phyloP scores from a whole-genome alignment of 139 green algal species.

The Chlorella sp. region DNA sequence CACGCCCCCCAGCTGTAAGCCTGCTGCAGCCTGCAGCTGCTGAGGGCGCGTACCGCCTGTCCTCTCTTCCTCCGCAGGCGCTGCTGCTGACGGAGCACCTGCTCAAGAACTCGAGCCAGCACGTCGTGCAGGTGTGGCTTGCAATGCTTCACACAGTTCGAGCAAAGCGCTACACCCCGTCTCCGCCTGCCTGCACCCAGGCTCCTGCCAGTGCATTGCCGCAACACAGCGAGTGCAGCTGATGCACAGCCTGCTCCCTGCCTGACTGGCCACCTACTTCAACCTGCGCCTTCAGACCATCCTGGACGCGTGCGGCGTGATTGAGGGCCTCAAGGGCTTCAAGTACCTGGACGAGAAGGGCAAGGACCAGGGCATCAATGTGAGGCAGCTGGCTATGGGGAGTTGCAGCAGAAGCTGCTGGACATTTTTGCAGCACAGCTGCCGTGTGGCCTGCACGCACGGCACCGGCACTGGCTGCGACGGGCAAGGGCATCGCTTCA shows the following conservation, averaged over 20 bases:
- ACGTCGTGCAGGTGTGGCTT: slow-evolving; percentile 19
- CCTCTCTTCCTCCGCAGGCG: slow-evolving; percentile 3
- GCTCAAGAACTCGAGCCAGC: slow-evolving; percentile 33
- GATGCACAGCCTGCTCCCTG: too few relatives aligned
- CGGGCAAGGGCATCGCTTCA: background rate
- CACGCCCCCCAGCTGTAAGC: too few relatives aligned
- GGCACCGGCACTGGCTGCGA: background rate
- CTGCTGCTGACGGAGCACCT: slow-evolving; percentile 36
- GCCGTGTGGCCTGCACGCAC: background rate
- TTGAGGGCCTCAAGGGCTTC: slow-evolving; percentile 27
- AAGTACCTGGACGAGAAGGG: slow-evolving; percentile 23
- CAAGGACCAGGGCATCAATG: slow-evolving; percentile 40
- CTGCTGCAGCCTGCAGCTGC: too few relatives aligned
- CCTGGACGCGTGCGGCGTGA: background rate
- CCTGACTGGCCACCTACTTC: too few relatives aligned
- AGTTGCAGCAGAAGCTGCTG: background rate
- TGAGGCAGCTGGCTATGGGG: background rate
- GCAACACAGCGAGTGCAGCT: too few relatives aligned
- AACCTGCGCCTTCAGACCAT: background rate
- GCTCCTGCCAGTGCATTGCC: too few relatives aligned
- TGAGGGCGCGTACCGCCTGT: too few relatives aligned
- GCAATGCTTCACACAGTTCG: too few relatives aligned
- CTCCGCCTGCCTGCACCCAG: too few relatives aligned
- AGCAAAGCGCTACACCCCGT: too few relatives aligned
- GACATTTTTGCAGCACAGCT: background rate